Percentiles rank a stretch among this genome's conserved stretches.
Conservation (phyloP, 1,284 basidiomycete species). For the Megacollybia platyphylla region DNA sequence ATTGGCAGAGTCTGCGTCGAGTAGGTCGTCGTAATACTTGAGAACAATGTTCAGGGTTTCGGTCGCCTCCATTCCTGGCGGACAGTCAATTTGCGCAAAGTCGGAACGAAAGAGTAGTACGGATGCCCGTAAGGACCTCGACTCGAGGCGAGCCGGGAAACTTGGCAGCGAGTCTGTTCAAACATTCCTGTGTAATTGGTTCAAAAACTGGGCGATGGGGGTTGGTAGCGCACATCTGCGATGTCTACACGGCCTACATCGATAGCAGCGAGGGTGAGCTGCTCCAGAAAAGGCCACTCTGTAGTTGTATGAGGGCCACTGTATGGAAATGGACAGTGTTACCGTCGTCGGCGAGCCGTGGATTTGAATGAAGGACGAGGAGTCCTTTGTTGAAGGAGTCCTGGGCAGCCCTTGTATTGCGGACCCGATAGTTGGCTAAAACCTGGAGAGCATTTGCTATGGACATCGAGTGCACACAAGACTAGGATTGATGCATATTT, state of each 20-base stretch:
- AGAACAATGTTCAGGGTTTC: constrained; percentile 53
- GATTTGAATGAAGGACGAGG: constrained; percentile 36
- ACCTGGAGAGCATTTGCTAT: constrained; percentile 46
- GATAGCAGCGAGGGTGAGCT: constrained; percentile 76
- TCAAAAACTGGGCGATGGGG: constrained; percentile 5
- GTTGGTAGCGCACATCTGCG: constrained; percentile 58
- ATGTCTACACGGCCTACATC: constrained; percentile 71
- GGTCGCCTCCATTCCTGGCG: constrained; percentile 50
- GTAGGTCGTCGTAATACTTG: constrained; percentile 53
- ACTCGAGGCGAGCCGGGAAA: constrained; percentile 82
- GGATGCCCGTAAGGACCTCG: constrained; percentile 73
- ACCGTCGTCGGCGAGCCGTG: constrained; percentile 54
- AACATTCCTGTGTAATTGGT: constrained; percentile 26
- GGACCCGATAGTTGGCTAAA: constrained; percentile 58
- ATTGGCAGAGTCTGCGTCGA: constrained; percentile 65
- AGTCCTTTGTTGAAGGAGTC: constrained; percentile 57
- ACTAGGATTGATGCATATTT: not conserved
- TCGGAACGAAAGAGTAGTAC: constrained; percentile 12
- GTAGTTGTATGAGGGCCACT: not conserved
- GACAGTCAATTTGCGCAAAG: no score
- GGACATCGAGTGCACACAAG: constrained; percentile 18
- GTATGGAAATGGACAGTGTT: constrained; percentile 1
- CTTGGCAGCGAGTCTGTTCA: constrained; percentile 51
- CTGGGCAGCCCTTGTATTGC: constrained; percentile 57
- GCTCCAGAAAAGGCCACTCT: constrained; percentile 87